Evolutionary conservation across 768 basidiomycete genomes (phyloP), one percentile per base, ranked within the genome.

Genomic region (Serendipita sp.): DNA sequence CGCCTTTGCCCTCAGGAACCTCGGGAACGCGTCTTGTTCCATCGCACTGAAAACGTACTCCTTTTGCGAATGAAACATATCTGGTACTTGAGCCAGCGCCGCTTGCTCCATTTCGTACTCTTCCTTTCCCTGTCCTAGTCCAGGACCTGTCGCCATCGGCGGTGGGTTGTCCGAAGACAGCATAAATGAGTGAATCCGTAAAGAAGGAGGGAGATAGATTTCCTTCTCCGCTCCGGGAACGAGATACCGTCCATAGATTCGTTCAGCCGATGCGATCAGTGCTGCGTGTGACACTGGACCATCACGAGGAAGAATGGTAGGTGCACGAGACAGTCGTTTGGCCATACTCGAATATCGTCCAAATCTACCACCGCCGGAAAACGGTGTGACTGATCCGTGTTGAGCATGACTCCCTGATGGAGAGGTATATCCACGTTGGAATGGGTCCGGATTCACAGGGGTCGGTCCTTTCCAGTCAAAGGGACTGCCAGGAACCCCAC

Each of bases 61-160:
- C 77, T 98, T 97, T 77, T 98, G 95, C 0, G 85, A 77, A 72
- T 98, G 91, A 78, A 96, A 98, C 77, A 98, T 87, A 72, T 99
- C 96, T 13, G 96, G 96, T 15, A 79, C 76, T 67, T 91, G 86
- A 0, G 94, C 95, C 79, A 95, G 81, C 67, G 88, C 74, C 46
- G 78, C 81, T 45, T 84, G 73, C 74, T 93, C 91, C 29, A 78
- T 76, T 46, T 74, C 74, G 64, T 73, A 75, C 53, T 72, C 70
- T 23, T 72, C 70, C n/a, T 36, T 60, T 27, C 55, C 33, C 2
- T 29, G 27, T 60, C 40, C 68, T 66, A 36, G 4, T 11, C 4
- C 55, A 29, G 55, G 55, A 4, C 55, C 55, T 66, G 71, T 72
- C 70, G 81, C 79, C 3, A 83, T 77, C 71, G 79, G 82, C 2